A percentile compares a stretch with the other conserved stretches of the same genome.
Conservation (phyloP, 768 basidiomycete genomes). For the Xerocomus spinulosus region DNA sequence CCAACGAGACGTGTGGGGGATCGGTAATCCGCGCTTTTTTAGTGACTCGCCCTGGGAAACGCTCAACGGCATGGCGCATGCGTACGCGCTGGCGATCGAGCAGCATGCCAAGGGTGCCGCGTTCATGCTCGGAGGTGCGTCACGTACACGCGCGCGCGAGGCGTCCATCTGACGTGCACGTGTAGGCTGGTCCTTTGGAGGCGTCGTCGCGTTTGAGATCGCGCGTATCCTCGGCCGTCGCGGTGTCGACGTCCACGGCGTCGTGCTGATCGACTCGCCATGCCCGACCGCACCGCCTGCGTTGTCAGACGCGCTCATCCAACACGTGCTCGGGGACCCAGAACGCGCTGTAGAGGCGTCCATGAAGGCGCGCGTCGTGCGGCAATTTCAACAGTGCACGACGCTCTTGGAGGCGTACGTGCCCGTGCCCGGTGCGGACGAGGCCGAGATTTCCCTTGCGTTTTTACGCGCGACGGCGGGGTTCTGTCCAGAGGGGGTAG, state of each 20-base stretch:
- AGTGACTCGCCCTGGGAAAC: slow-evolving; percentile 44
- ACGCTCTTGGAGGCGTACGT: slow-evolving; percentile 45
- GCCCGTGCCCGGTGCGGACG: slow-evolving; percentile 25
- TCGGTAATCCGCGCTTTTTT: slow-evolving; percentile 52
- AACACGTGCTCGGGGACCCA: slow-evolving; percentile 38
- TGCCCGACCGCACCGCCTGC: slow-evolving; percentile 48
- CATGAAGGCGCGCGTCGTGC: slow-evolving; percentile 35
- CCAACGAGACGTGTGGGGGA: slow-evolving; percentile 53
- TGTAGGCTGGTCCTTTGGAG: slow-evolving; percentile 79
- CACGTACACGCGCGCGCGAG: too few species aligned
- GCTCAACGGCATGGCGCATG: slow-evolving; percentile 47
- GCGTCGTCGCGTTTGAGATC: slow-evolving; percentile 64
- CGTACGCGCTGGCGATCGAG: slow-evolving; percentile 43
- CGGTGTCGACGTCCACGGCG: slow-evolving; percentile 46
- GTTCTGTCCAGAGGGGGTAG: slow-evolving; percentile 32
- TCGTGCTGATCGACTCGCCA: slow-evolving; percentile 67
- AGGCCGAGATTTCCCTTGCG: slow-evolving; percentile 34
- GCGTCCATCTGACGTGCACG: too few species aligned
- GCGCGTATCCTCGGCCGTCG: slow-evolving; percentile 42
- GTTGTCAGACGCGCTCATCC: slow-evolving; percentile 50
- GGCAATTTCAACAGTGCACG: slow-evolving; percentile 49
- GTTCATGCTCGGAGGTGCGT: slow-evolving; percentile 58
- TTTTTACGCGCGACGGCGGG: slow-evolving; percentile 52
- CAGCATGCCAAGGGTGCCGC: slow-evolving; percentile 30
- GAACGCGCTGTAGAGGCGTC: slow-evolving; percentile 27